Conservation (phyloP, 1,284 basidiomycete genomes). For the Baeospora myosura region DNA sequence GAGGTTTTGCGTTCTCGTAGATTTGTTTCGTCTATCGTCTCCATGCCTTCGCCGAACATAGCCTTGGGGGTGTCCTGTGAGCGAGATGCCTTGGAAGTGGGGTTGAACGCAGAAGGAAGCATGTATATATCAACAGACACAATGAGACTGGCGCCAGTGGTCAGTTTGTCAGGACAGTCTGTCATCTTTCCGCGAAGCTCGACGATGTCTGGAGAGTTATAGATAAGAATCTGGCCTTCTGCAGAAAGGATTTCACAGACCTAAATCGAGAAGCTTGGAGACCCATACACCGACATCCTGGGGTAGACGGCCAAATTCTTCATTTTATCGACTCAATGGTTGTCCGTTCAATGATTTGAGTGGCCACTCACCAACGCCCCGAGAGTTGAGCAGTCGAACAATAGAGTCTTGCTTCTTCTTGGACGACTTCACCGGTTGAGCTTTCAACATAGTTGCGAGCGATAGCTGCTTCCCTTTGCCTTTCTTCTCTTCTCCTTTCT, state of each 20-base stretch:
- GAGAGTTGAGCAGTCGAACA: conserved; percentile 57
- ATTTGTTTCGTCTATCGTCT: conserved; percentile 66
- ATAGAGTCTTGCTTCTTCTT: conserved; percentile 58
- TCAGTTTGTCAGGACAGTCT: conserved; percentile 59
- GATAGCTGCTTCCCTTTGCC: conserved; percentile 57
- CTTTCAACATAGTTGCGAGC: conserved; percentile 58
- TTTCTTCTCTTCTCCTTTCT: conserved; percentile 32
- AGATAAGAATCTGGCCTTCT: conserved; percentile 5
- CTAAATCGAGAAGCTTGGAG: conserved; percentile 63
- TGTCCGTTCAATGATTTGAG: neutral
- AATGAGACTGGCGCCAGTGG: conserved; percentile 64
- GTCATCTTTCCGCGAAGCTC: conserved; percentile 60
- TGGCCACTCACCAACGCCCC: conserved; percentile 64
- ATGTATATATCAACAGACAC: conserved; percentile 66
- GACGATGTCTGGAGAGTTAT: conserved; percentile 42
- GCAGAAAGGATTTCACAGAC: conserved; percentile 24
- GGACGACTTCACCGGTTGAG: conserved; percentile 34
- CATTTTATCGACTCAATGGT: conserved; percentile 8
- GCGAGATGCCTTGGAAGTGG: conserved; percentile 26
- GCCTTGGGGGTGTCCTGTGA: conserved; percentile 27
- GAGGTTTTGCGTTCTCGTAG: conserved; percentile 75
- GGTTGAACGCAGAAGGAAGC: conserved; percentile 54
- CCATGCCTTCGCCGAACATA: conserved; percentile 64
- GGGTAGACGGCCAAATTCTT: conserved; percentile 69
- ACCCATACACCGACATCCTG: conserved; percentile 66